These are phyloP conservation scores for Auriscalpium vulgare DNA, from an alignment of 768 basidiomycete genomes.

Conservation along the genomic window DNA sequence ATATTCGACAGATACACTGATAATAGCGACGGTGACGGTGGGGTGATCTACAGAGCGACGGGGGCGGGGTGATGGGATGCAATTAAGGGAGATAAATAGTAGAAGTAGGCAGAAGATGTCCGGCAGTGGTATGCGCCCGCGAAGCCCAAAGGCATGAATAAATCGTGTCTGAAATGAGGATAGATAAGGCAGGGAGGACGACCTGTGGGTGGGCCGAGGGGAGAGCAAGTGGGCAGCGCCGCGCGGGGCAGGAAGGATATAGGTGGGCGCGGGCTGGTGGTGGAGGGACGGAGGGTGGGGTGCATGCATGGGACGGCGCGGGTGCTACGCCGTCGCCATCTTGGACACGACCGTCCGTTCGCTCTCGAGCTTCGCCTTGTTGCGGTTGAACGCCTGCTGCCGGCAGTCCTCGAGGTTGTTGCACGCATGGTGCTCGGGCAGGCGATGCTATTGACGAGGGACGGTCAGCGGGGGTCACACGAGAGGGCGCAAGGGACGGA, in stretches of 20 bases:
- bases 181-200: constrained; percentile 14
- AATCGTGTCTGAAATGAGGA: constrained; percentile 13
- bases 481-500: constrained; percentile 30
- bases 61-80: not conserved
- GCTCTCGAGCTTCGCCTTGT: constrained; percentile 82
- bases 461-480: constrained; percentile 13
- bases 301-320: constrained; percentile 3
- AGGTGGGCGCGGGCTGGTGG: not conserved
- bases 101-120: constrained; percentile 6
- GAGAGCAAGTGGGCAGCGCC: not conserved
- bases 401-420: constrained; percentile 77
- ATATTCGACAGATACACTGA: not conserved
- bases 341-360: constrained; percentile 83
- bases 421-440: constrained; percentile 86
- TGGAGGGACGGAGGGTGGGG: constrained; percentile 2
- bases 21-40: not conserved
- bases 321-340: constrained; percentile 65
- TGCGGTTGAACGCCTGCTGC: constrained; percentile 81
- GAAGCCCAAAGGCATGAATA: constrained; percentile 1
- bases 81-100: not conserved
- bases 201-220: constrained; percentile 3
- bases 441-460: constrained; percentile 53
- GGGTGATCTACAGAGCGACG: not conserved
- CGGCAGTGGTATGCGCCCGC: constrained; percentile 19
- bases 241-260: not conserved